Evolutionary conservation across 257 asterid genomes (phyloP).

Genomic region (Solanum tacnaense): DNA sequence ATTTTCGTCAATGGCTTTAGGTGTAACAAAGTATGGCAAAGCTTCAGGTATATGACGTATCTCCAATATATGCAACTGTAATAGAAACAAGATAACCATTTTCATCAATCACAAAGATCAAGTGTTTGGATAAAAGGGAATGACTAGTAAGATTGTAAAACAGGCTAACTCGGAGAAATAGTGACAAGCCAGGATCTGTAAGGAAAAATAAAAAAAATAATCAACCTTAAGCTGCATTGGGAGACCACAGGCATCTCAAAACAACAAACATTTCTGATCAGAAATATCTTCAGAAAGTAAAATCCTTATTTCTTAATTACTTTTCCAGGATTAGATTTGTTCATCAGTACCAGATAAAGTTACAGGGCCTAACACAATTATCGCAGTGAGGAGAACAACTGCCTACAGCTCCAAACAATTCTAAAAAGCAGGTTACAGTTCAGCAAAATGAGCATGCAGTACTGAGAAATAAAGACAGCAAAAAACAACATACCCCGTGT

Average conservation of each 20-base stretch:
- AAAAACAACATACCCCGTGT: neutral
- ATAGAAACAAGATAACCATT: slow-evolving; percentile 4
- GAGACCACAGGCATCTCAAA: neutral
- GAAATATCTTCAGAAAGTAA: neutral
- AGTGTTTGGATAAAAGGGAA: neutral
- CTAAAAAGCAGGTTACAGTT: neutral
- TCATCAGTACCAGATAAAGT: neutral
- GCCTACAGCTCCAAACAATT: neutral
- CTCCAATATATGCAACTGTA: slow-evolving; percentile 69
- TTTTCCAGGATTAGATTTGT: neutral
- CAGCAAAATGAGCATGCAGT: neutral
- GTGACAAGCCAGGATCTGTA: neutral
- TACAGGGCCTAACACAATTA: neutral
- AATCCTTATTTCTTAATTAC: neutral
- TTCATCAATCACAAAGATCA: neutral
- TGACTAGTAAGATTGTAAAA: neutral
- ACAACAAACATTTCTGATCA: neutral
- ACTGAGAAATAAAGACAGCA: neutral
- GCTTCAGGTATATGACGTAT: slow-evolving; percentile 87
- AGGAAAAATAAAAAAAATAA: neutral
- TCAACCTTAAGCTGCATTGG: neutral
- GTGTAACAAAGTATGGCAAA: slow-evolving; percentile 89
- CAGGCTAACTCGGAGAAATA: neutral
- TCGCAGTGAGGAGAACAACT: neutral
- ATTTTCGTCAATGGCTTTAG: slow-evolving; percentile 90